A percentile compares a stretch with the other conserved stretches of the same genome.
Evolutionary conservation across 129 eudicot genomes (phyloP).

Genomic region (Flaveria bidentis): DNA sequence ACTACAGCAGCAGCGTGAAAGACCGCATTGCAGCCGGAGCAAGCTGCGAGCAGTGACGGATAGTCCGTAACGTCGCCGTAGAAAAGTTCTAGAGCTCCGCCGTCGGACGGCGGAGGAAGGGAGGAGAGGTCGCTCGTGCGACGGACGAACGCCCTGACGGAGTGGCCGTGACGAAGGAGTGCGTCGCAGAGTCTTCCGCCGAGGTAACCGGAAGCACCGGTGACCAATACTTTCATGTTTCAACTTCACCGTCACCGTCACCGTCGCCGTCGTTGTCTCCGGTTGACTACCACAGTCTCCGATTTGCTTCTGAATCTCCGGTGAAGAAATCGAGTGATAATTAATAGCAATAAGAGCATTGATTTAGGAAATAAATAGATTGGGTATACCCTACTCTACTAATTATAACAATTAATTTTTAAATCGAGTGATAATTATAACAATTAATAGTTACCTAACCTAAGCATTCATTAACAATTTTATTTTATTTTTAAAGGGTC

Average conservation of each 20-base stretch:
- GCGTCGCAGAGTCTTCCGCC: conserved; percentile 78
- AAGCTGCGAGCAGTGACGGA: conserved; percentile 60
- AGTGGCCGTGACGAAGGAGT: conserved; percentile 52
- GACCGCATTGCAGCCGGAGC: conserved; percentile 64
- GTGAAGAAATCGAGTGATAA: not conserved
- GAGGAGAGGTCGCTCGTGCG: conserved; percentile 64
- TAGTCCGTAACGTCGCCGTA: conserved; percentile 81
- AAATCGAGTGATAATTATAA: too few relatives aligned
- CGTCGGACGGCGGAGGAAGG: conserved; percentile 46
- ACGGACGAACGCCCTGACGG: conserved; percentile 82
- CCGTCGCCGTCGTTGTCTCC: not conserved
- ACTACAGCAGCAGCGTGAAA: conserved; percentile 85
- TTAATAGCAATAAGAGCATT: too few relatives aligned
- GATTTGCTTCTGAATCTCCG: not conserved
- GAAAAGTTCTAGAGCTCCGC: conserved; percentile 49
- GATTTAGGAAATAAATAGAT: too few relatives aligned
- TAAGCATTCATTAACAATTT: too few relatives aligned
- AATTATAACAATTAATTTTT: too few relatives aligned
- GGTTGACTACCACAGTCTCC: not conserved
- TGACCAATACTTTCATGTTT: conserved; percentile 58
- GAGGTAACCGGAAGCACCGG: conserved; percentile 90
- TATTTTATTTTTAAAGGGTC: too few relatives aligned
- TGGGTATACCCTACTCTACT: too few relatives aligned
- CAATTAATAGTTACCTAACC: too few relatives aligned
- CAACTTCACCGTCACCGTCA: conserved; percentile 6